Conservation (phyloP, 768 basidiomycete species). For the Leccinum aurantiacum region DNA sequence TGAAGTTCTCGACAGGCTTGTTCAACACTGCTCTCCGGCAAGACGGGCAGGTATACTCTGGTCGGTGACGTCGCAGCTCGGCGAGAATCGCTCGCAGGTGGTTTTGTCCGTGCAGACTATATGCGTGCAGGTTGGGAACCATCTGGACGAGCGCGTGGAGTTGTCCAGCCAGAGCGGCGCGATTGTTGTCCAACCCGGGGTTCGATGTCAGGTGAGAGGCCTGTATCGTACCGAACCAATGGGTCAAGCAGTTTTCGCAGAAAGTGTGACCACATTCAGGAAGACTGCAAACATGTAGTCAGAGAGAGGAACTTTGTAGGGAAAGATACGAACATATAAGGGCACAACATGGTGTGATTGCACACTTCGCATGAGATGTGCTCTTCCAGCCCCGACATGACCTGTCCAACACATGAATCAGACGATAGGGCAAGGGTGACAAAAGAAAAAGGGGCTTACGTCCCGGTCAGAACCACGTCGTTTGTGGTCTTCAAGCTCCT, state of each 20-base stretch:
- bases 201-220: slow-evolving; percentile 47
- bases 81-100: slow-evolving; percentile 22
- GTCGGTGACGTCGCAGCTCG: slow-evolving; percentile 35
- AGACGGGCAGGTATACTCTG: slow-evolving; percentile 65
- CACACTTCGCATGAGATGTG: slow-evolving; percentile 65
- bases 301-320: not conserved
- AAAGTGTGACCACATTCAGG: slow-evolving; percentile 70
- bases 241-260: slow-evolving; percentile 43
- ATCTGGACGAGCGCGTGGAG: slow-evolving; percentile 20
- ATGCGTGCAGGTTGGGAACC: slow-evolving; percentile 23
- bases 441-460: not conserved
- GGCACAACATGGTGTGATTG: slow-evolving; percentile 60
- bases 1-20: slow-evolving; percentile 60
- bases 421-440: not conserved
- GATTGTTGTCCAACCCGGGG: slow-evolving; percentile 44
- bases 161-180: slow-evolving; percentile 20
- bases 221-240: slow-evolving; percentile 52
- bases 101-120: slow-evolving; percentile 14
- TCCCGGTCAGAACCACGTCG: slow-evolving; percentile 7
- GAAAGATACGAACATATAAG: slow-evolving; percentile 53
- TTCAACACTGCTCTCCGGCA: slow-evolving; percentile 52
- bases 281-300: slow-evolving; percentile 41
- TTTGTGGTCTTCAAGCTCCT: slow-evolving; percentile 26
- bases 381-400: slow-evolving; percentile 50
- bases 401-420: slow-evolving; percentile 29